phyloP scores from a whole-genome alignment of 1,284 basidiomycete species.

The Trametes polyzona region DNA sequence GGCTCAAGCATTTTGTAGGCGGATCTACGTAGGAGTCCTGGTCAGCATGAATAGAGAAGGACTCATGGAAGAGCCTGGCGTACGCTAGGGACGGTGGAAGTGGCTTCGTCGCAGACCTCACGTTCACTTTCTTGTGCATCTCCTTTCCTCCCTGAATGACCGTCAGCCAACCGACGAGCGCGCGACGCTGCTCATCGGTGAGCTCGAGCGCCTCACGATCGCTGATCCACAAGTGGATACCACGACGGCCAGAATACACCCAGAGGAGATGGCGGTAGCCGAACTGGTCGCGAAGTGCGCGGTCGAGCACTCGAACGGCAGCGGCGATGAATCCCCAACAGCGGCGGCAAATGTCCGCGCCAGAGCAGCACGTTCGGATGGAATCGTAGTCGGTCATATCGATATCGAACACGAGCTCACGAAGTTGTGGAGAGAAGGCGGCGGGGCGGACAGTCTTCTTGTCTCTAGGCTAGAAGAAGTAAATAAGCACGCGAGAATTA shows the following conservation, averaged over 20 bases:
- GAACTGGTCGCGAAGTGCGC: slow-evolving; percentile 82
- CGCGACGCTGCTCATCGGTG: slow-evolving; percentile 89
- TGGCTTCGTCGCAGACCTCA: slow-evolving; percentile 53
- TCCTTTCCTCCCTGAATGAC: slow-evolving; percentile 87
- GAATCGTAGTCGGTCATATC: slow-evolving; percentile 99
- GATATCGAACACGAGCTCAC: slow-evolving; percentile 99
- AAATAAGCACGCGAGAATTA: slow-evolving; percentile 7
- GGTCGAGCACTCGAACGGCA: slow-evolving; percentile 90
- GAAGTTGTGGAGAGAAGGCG: slow-evolving; percentile 77
- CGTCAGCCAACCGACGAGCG: slow-evolving; percentile 87
- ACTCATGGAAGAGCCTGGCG: slow-evolving; percentile 33
- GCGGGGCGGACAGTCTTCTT: slow-evolving; percentile 83
- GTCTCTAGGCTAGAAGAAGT: slow-evolving; percentile 77
- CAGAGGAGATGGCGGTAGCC: slow-evolving; percentile 86
- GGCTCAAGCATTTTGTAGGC: slow-evolving; percentile 50
- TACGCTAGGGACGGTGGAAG: slow-evolving; percentile 77
- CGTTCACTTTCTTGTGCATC: slow-evolving; percentile 85
- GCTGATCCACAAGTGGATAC: slow-evolving; percentile 98
- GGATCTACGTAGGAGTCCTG: background rate
- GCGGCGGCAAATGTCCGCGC: slow-evolving; percentile 88
- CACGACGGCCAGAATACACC: slow-evolving; percentile 98
- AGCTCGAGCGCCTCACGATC: slow-evolving; percentile 88
- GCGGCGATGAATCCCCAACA: slow-evolving; percentile 97
- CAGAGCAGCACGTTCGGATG: slow-evolving; percentile 93
- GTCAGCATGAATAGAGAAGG: background rate